Evolutionary conservation across 2,329 filamentous ascomycete species (phyloP), one percentile per base, ranked within the genome.

Genomic region (Exophiala calicioides): DNA sequence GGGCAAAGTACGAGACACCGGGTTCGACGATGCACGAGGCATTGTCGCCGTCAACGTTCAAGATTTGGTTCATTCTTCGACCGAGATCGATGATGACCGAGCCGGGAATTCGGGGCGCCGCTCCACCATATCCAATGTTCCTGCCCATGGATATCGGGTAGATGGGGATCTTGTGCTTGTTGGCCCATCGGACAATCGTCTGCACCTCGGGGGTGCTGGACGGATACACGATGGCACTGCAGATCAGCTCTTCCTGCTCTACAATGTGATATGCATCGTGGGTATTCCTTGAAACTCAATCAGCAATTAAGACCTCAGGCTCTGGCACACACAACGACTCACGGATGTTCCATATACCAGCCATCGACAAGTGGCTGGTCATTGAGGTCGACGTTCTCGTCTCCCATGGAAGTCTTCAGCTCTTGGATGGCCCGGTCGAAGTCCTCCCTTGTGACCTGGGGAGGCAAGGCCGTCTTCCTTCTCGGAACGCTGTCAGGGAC

Each of bases 121-220:
- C 69, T 3, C 75, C 74, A 6, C 75, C 75, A 44, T 78, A 78
- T 8, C 74, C 72, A 32, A 56, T 38, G 52, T 78, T 78, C 15
- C 72, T 65, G 5, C 71, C 72, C 50, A 60, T 63, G 34, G 61
- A 65, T 12, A 65, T 62, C 1, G 66, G 63, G 47, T 60, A 68
- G 3, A 68, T 31, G 2, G 65, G 64, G 10, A 68, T 58, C 6
- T 58, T 55, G 47, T 65, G 58, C 39, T 61, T 57, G 39, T 66
- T 67, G 5, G 65, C 65, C 55, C 62, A 62, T 15, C 49, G 44
- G n/a, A 66, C 58, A 18, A 65, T 54, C 3, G 47, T 38, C 26
- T 64, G 61, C 7, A 67, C 65, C 13, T 68, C 65, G 5, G 65
- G 65, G 0, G 69, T 70, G 3, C 60, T 39, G 33, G 26, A 33